These are phyloP conservation scores for Lentinula edodes DNA, from an alignment of 768 basidiomycete species.

Conservation along the genomic window DNA sequence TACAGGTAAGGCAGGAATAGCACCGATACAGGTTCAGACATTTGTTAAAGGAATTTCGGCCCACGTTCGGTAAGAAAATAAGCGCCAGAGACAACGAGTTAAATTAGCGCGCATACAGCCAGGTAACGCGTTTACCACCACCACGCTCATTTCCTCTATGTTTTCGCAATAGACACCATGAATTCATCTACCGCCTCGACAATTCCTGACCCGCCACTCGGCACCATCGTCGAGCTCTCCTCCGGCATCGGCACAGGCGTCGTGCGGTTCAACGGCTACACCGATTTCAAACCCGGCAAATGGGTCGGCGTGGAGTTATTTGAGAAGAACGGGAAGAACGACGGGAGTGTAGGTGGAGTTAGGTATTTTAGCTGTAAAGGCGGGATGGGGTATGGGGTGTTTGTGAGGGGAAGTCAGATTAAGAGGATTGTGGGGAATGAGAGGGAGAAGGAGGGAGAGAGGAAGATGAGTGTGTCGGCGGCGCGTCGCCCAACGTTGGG, in stretches of 20 bases:
- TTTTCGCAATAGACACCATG: too few relatives aligned
- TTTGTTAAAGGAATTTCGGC: too few relatives aligned
- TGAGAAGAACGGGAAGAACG: slow-evolving; percentile 89
- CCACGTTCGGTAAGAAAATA: too few relatives aligned
- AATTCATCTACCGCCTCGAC: too few relatives aligned
- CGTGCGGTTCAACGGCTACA: slow-evolving; percentile 81
- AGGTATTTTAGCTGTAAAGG: slow-evolving; percentile 75
- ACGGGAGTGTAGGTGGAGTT: slow-evolving; percentile 78
- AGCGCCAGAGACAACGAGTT: too few relatives aligned
- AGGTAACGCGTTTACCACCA: too few relatives aligned
- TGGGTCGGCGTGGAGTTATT: slow-evolving; percentile 94
- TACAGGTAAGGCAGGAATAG: too few relatives aligned
- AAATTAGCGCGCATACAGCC: too few relatives aligned
- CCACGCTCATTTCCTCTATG: too few relatives aligned
- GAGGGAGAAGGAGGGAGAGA: slow-evolving; percentile 19
- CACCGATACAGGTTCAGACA: too few relatives aligned
- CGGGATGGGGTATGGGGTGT: slow-evolving; percentile 67
- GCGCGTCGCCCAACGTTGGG: slow-evolving; percentile 29
- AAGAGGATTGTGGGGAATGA: slow-evolving; percentile 51
- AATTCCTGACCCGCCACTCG: slow-evolving; percentile 32
- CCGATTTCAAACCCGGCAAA: slow-evolving; percentile 81
- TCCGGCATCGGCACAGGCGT: slow-evolving; percentile 68
- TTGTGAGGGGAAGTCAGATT: slow-evolving; percentile 84
- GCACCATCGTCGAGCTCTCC: slow-evolving; percentile 70
- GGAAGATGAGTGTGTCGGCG: not conserved